These are phyloP conservation scores for Gaeumannomyces sp. DNA, from an alignment of 2,329 filamentous ascomycete species.

Conservation along the genomic window DNA sequence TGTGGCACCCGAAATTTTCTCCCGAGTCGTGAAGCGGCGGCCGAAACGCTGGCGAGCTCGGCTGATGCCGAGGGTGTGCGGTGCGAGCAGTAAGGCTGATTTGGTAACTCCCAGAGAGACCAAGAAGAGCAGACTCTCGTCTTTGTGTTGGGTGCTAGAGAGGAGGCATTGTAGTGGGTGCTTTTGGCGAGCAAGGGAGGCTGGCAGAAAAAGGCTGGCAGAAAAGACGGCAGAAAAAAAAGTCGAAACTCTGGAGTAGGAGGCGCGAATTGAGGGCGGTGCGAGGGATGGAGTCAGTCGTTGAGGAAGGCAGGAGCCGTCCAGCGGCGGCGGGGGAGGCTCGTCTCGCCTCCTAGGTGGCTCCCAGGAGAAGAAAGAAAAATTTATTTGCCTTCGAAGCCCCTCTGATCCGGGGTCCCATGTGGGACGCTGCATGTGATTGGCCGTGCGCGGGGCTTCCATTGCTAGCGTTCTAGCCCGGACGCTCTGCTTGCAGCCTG, in stretches of 20 bases:
- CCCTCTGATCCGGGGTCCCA: neutral
- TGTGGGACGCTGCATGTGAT: neutral
- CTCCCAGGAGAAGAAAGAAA: neutral
- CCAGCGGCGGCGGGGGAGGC: neutral
- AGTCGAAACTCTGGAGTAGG: neutral
- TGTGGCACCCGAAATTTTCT: slow-evolving; percentile 4
- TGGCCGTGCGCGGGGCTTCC: neutral
- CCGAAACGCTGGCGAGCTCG: neutral
- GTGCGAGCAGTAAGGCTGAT: slow-evolving; percentile 11
- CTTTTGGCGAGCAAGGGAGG: slow-evolving; percentile 31
- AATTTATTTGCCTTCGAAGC: neutral
- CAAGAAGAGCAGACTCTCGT: neutral
- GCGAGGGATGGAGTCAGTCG: slow-evolving; percentile 2
- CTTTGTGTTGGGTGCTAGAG: neutral
- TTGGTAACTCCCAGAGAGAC: neutral
- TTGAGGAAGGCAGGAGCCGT: neutral
- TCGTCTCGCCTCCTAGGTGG: no score
- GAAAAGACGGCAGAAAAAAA: no score
- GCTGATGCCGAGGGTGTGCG: slow-evolving; percentile 18
- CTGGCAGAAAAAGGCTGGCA: no score
- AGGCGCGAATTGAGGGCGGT: neutral
- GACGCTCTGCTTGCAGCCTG: neutral
- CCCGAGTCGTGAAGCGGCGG: neutral
- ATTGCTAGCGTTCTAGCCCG: neutral
- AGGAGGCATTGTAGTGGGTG: slow-evolving; percentile 55